Base-by-base conservation (phyloP, 2,329 filamentous ascomycete species). In the Monosporascus sp. region DNA sequence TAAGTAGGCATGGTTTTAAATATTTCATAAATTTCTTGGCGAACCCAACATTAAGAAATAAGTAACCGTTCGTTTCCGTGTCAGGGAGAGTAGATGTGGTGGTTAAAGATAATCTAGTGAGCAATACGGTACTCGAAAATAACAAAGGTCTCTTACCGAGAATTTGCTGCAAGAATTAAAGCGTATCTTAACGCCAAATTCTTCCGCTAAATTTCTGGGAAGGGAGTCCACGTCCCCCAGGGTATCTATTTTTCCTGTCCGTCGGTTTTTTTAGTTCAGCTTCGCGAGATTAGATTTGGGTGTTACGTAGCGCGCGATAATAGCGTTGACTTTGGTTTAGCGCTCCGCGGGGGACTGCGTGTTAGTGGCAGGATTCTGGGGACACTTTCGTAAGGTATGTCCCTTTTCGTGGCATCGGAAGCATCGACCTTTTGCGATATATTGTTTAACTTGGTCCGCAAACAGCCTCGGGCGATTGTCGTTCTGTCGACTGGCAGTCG, bases 51-150 rank as follows among this genome's bases (percentile, higher is more conserved):
- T 51, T 24, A 31, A 42, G 11, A 34, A 51, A 39, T 3, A 9
- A 38, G 24, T 51, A 37, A 7, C 39, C 18, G 17, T 37, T 31
- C 18, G 25, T 37, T 34, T 38, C 36, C 36, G 36, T 25, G 36
- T 47, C 47, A 9, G 14, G 18, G 44, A 24, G 2, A 6, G 3
- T 47, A 8, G 6, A 47, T 39, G 5, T 47, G 25, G 6, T 36
- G 22, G 31, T 36, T 27, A 34, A 48, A 48, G 42, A 49, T 27
- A 36, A 44, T 52, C 37, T 49, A 44, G 49, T 49, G 15, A 52
- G 14, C 37, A 49, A 24, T 25, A 52, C 11, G 31, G 42, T 41
- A 22, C 3, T 6, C 22, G 20, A 8, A 50, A 41, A 9, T 25
- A 39, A 38, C 22, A 22, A 48, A 47, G 41, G 15, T 17, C 6